Evolutionary conservation across 768 basidiomycete genomes (phyloP), one percentile per base, ranked within the genome.

Genomic region (Leccinum aurantiacum): DNA sequence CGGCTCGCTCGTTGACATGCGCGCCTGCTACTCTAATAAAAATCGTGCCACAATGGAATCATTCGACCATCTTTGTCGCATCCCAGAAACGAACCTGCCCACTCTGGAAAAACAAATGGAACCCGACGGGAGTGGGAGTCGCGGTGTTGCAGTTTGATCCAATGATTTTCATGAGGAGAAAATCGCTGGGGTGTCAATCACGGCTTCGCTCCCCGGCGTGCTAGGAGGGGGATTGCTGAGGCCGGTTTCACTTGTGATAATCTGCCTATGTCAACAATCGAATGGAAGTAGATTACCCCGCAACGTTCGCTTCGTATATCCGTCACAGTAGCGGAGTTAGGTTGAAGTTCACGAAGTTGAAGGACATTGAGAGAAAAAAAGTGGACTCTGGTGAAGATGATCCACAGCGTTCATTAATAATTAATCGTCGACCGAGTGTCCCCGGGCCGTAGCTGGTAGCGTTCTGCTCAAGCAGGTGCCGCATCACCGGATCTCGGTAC

Each of bases 11-110:
- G 13, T 57, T 69, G 67, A 65, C 50, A 29, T 47, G 62, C 4
- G 62, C 52, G 59, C 60, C 53, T 58, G 24, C 53, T 58, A 59
- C 31, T 33, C 31, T 11, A 47, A 48, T 48, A 38, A 15, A 31
- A 8, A 41, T 56, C 37, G 29, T 55, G 46, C 29, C 35, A 35
- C 60, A 58, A 31, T 50, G 37, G 41, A n/a, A 15, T 33, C 11
- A 33, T 11, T 33, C 31, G 11, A 33, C 41, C 17, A 27, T 37
- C 9, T 11, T 47, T 29, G 24, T 9, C 51, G 35, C 62, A 52
- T 46, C 47, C 35, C 31, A 27, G 41, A 59, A 50, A 60, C 53
- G 57, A 68, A 60, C 57, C 59, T 7, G 35, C 27, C 58, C 25
- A 29, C 41, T 24, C 38, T 58, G 25, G n/a, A 31, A 15, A 60